phyloP scores from a whole-genome alignment of 257 asterid species.

The Cynanchum wilfordii region DNA sequence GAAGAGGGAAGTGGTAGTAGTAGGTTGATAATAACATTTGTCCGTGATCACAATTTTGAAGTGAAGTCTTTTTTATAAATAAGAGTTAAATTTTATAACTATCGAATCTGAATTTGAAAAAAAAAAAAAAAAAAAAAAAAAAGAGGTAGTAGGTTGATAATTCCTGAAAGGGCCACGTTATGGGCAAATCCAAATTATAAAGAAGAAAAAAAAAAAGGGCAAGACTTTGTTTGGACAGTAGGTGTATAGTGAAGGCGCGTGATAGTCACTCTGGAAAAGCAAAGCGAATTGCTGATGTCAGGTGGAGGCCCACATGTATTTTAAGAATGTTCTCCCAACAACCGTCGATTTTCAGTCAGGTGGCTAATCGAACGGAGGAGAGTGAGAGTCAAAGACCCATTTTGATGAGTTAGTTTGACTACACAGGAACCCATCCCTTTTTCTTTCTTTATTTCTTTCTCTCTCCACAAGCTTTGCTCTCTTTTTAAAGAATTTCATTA shows the following conservation, averaged over 20 bases:
- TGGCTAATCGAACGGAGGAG: slow-evolving; percentile 16
- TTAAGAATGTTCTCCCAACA: neutral
- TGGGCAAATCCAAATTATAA: neutral
- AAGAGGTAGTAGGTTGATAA: too few species aligned
- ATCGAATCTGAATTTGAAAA: too few species aligned
- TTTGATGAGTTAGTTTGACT: slow-evolving; percentile 35
- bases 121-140: too few species aligned
- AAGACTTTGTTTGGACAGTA: neutral
- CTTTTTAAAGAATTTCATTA: neutral
- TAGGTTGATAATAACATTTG: too few species aligned
- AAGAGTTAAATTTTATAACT: too few species aligned
- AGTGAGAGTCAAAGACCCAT: slow-evolving; percentile 33
- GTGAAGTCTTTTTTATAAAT: too few species aligned
- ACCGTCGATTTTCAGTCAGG: slow-evolving; percentile 8
- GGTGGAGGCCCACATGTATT: slow-evolving; percentile 7
- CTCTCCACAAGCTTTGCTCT: neutral
- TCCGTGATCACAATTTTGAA: too few species aligned
- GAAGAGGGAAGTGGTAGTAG: too few species aligned
- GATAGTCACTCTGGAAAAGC: neutral
- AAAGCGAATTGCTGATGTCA: neutral
- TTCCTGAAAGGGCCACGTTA: neutral
- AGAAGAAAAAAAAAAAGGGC: neutral
- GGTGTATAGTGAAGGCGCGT: neutral
- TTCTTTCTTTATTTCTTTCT: too few species aligned
- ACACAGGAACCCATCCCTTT: neutral